Percentiles rank a stretch among this genome's conserved stretches.
Conservation (phyloP, 495 filamentous ascomycete species). For the Acidiella bohemica region DNA sequence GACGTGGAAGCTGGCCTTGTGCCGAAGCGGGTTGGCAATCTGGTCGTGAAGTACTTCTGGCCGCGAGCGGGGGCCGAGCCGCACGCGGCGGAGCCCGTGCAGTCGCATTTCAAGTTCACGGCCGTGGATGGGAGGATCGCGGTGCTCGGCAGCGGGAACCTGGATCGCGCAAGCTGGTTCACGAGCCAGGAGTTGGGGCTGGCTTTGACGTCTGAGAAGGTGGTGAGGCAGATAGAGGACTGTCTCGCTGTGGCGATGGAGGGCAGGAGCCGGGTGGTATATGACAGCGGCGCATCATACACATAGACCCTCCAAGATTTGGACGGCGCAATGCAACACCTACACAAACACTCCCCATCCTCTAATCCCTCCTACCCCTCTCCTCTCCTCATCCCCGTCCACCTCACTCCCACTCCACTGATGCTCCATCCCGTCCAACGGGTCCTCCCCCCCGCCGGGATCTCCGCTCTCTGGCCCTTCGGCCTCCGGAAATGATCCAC, state of each 20-base stretch:
- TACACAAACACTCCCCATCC: too few relatives aligned
- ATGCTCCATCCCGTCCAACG: slow-evolving; percentile 34
- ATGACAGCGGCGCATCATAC: too few relatives aligned
- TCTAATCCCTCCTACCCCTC: too few relatives aligned
- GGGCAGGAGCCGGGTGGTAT: background rate
- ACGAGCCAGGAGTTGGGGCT: slow-evolving; percentile 68
- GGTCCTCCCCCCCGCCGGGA: slow-evolving; percentile 29
- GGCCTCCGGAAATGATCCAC: slow-evolving; percentile 29
- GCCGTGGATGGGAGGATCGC: slow-evolving; percentile 46
- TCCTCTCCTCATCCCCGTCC: too few relatives aligned
- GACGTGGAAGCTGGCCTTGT: slow-evolving; percentile 7
- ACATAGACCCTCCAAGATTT: too few relatives aligned
- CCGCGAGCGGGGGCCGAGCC: slow-evolving; percentile 16
- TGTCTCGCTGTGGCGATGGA: slow-evolving; percentile 1
- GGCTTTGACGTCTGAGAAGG: slow-evolving; percentile 30
- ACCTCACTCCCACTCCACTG: slow-evolving; percentile 28
- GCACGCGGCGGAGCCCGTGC: slow-evolving; percentile 38
- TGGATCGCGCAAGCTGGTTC: slow-evolving; percentile 64
- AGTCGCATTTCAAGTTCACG: slow-evolving; percentile 58
- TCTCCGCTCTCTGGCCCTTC: slow-evolving; percentile 27
- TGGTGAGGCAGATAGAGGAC: background rate
- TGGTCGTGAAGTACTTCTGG: slow-evolving; percentile 39
- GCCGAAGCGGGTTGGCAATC: slow-evolving; percentile 1
- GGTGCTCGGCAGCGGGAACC: slow-evolving; percentile 60
- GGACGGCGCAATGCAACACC: too few relatives aligned